Base-by-base conservation (phyloP, 129 eudicot genomes). In the Logfia minima region DNA sequence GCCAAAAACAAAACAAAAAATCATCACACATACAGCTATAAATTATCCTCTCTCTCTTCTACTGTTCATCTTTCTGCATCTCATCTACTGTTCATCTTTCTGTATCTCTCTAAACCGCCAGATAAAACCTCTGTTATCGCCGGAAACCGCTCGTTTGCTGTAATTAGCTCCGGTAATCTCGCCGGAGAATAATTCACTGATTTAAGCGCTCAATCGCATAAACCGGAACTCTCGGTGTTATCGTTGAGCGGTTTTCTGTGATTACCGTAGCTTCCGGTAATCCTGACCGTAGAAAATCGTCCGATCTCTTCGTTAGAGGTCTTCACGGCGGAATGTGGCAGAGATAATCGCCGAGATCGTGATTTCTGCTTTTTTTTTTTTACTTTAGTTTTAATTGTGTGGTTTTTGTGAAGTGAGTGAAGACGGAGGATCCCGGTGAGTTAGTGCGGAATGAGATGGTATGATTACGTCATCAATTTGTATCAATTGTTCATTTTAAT, bases 371-470 rank as follows among this genome's bases (percentile, higher is more conserved):
- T 66, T 65, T 45, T 13, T 83, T 82, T 66, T 80, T 29, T 41
- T 37, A 43, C 24, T 58, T 59, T 32, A 9, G 71, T 14, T 68
- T 53, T 48, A 16, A 55, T 29, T 17, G 55, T 43, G n/a, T 77
- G 69, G 61, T 63, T 75, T 72, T 43, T 59, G 84, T 76, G 81
- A 77, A 78, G 73, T 48, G 78, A 65, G 82, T 68, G 82, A 87
- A 89, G 91, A 92, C 96, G 97, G 98, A 80, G 89, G 58, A 71
- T 23, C 65, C 45, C 74, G 81, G 75, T 62, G 89, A 83, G 60
- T 64, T 22, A 26, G 75, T 68, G 29, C 82, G 94, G 79, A 76
- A 90, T 90, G 92, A 90, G 83, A 90, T 93, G 96, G 96, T 90
- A 80, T 28, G 80, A 66, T 45, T 63, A 31, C 75, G 51, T 34